Evolutionary conservation across 805 yeast species (phyloP), one percentile per base, ranked within the genome.

Genomic region (Candida ortonii): DNA sequence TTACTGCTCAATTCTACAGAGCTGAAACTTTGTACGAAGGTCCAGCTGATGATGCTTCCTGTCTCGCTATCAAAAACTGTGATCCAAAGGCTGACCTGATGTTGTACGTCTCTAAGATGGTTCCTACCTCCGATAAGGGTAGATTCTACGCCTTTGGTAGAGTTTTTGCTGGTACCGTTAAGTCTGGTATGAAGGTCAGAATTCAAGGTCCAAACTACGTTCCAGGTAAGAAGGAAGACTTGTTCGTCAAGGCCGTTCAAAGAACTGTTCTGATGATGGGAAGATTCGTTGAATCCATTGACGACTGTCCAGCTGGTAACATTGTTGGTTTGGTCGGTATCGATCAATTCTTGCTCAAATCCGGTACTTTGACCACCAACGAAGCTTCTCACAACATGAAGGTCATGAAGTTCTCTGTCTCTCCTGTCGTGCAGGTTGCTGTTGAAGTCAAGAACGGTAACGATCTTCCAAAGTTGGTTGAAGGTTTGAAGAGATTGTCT

Each of bases 61-160:
- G 89, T 75, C 68, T 75, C 50, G 95, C 95, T 62, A 90, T 90
- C 76, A 88, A 83, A 79, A 82, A 84, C 81, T 90, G 98, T 84
- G 97, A 90, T 76, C 96, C 97, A 65, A 82, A 71, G 64, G 96
- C 95, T 61, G 97, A 90, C 67, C 84, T 90, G 66, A 90, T 90
- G 98, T 80, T 90, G 67, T 90, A 90, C 88, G 93, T 90, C 65
- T 93, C 97, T 74, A 90, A 90, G 96, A 90, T 90, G 98, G 97
- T 90, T 58, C 98, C 98, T 73, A 90, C 98, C 68, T 90, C 97
- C 59, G 98, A 90, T 74, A 93, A 90, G 80, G 98, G 98, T 82
- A 88, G 98, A 78, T 90, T 90, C 95, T 90, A 88, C 84, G 98
- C 98, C 66, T 93, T 90, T 78, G 98, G 98, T 74, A 93, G 98